Conservation (phyloP, 768 basidiomycete genomes). For the Baorangia bicolor region DNA sequence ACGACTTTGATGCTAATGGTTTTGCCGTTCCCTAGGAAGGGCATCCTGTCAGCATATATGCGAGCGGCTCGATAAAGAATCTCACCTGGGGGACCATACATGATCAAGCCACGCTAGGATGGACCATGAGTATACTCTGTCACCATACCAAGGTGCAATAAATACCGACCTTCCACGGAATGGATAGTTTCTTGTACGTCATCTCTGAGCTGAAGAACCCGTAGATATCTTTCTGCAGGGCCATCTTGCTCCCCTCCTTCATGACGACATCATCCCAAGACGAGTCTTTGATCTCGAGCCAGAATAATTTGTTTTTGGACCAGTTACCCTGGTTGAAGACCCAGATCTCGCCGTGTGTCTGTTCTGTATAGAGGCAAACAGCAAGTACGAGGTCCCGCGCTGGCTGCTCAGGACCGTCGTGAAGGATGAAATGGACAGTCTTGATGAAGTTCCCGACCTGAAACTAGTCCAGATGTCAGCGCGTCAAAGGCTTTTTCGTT, state of each 20-base stretch:
- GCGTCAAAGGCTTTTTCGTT: background rate
- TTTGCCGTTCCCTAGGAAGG: conserved; percentile 70
- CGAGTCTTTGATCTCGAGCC: conserved; percentile 60
- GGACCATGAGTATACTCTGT: background rate
- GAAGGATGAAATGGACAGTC: conserved; percentile 51
- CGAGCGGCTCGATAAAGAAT: background rate
- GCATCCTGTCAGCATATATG: background rate
- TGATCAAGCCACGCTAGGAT: conserved; percentile 71
- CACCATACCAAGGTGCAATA: background rate
- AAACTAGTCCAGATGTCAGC: conserved; percentile 28
- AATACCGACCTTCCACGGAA: conserved; percentile 74
- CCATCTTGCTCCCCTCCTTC: conserved; percentile 64
- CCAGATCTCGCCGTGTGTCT: conserved; percentile 69
- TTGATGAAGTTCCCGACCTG: conserved; percentile 19
- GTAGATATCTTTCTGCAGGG: conserved; percentile 69
- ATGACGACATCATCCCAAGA: conserved; percentile 77
- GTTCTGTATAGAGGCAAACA: conserved; percentile 50
- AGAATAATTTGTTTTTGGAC: conserved; percentile 60
- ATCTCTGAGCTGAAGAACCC: conserved; percentile 78
- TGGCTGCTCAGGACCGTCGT: conserved; percentile 56
- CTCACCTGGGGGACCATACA: conserved; percentile 77
- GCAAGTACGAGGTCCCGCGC: conserved; percentile 51
- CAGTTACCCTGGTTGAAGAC: conserved; percentile 74
- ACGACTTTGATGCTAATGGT: conserved; percentile 81
- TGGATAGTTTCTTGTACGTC: conserved; percentile 69